These are phyloP conservation scores for Gryganskiella cystojenkinii DNA, from an alignment of 192 early-diverging fungal genomes.

Conservation along the genomic window DNA sequence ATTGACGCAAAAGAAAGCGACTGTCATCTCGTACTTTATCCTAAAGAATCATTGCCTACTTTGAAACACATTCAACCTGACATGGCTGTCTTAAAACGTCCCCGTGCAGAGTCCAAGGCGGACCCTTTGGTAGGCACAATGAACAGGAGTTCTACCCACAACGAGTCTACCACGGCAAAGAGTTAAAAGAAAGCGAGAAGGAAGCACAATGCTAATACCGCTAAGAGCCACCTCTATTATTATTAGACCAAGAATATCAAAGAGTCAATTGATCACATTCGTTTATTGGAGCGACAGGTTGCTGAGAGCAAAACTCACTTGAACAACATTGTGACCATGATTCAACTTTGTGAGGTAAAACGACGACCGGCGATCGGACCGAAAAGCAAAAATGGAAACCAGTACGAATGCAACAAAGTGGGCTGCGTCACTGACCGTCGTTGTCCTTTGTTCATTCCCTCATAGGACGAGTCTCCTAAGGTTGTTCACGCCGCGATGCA, in stretches of 20 bases:
- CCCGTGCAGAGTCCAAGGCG: constrained; percentile 19
- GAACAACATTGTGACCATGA: constrained; percentile 79
- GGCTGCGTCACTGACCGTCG: too few relatives aligned
- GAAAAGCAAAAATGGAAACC: not conserved
- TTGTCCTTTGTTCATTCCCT: not conserved
- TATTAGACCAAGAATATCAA: constrained; percentile 32
- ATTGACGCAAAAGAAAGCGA: too few relatives aligned
- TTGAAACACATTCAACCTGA: not conserved
- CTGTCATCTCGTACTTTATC: not conserved
- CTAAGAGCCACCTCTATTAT: not conserved
- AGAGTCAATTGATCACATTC: constrained; percentile 56
- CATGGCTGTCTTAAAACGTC: constrained; percentile 46
- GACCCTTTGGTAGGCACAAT: constrained; percentile 16
- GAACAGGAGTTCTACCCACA: not conserved
- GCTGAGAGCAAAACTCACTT: constrained; percentile 75
- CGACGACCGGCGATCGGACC: not conserved
- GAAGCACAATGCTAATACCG: not conserved
- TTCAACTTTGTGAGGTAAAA: constrained; percentile 63
- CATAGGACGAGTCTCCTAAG: constrained; percentile 60
- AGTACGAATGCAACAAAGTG: too few relatives aligned
- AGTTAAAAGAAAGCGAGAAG: not conserved
- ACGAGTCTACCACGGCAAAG: not conserved
- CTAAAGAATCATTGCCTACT: not conserved
- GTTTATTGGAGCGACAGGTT: constrained; percentile 69
- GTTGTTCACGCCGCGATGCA: constrained; percentile 76